Percentiles rank a stretch among this genome's conserved stretches.
Conservation (phyloP, 2,329 filamentous ascomycete species). For the Neofusicoccum kwambonambiense region DNA sequence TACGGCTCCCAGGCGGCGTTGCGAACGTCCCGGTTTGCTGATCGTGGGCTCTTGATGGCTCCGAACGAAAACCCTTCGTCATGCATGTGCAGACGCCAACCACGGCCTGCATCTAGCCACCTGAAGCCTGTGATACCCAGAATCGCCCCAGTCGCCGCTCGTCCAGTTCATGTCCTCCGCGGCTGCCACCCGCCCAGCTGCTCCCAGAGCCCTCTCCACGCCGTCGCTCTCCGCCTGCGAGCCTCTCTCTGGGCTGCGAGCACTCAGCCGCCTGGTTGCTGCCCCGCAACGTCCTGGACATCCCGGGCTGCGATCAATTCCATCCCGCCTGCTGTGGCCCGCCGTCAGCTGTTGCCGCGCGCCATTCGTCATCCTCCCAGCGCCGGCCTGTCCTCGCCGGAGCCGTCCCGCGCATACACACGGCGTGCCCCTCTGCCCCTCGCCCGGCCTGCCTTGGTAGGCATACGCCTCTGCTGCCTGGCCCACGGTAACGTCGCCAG, state of each 20-base stretch:
- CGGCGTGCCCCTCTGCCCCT: slow-evolving; percentile 2
- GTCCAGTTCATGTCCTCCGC: slow-evolving; percentile 5
- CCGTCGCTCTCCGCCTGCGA: background rate
- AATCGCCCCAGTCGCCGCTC: slow-evolving; percentile 8
- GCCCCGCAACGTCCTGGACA: background rate
- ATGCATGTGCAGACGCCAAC: slow-evolving; percentile 17
- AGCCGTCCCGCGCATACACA: slow-evolving; percentile 4
- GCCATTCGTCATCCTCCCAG: background rate
- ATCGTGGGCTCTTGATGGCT: slow-evolving; percentile 1
- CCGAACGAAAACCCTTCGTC: slow-evolving; percentile 4
- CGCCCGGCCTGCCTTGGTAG: background rate
- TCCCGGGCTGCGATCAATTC: slow-evolving; percentile 5
- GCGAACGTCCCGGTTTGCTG: background rate
- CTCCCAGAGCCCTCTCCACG: background rate
- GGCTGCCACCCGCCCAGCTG: background rate
- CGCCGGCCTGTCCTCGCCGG: background rate
- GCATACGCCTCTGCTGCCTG: slow-evolving; percentile 3
- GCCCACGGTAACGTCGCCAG: background rate
- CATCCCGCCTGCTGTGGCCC: background rate
- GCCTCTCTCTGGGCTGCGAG: background rate
- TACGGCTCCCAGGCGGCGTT: background rate
- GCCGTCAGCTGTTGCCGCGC: background rate
- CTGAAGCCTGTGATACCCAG: slow-evolving; percentile 17
- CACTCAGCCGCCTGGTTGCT: background rate
- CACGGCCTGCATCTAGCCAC: slow-evolving; percentile 16